Base-by-base conservation (phyloP, 495 filamentous ascomycete genomes). In the Rhypophila decipiens region DNA sequence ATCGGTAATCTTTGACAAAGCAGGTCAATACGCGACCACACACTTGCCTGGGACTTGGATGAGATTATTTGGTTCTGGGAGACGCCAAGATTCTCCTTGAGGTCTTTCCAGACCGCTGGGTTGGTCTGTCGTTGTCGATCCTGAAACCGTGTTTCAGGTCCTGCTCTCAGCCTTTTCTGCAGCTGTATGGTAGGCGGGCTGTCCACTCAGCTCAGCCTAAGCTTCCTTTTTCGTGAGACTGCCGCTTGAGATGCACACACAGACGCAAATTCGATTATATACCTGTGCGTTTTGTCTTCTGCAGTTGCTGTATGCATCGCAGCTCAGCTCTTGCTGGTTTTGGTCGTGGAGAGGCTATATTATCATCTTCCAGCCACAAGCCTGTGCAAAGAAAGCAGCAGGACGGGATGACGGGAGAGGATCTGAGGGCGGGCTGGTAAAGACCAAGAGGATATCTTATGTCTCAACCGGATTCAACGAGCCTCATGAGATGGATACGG, bases 71-170 rank as follows among this genome's bases (percentile, higher is more conserved):
- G 7, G 13, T 31, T 31, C 27, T 7, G 13, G 7, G 27, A 31
- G 7, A 13, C 27, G 13, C 7, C 27, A 7, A 31, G 27, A 31
- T 7, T 7, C 7, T 13, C 13, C 7, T 13, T 7, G 27, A 31
- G 27, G n/a, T n/a, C n/a, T n/a, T n/a, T n/a, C n/a, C n/a, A n/a
- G n/a, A n/a, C n/a, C n/a, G n/a, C n/a, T n/a, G n/a, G n/a, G n/a
- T n/a, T n/a, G n/a, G n/a, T n/a, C n/a, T n/a, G n/a, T n/a, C n/a
- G n/a, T n/a, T n/a, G n/a, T n/a, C n/a, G n/a, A n/a, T 22, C 8
- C 39, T 23, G 24, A 23, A 42, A 42, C 24, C 39, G 23, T 42
- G 39, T 42, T 42, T 42, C 39, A 42, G 39, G 39, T 24, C 27
- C 27, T 31, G 7, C 27, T 42, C 27, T 24, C 8, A 20, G 13